These are phyloP conservation scores for Botrytis fabae DNA, from an alignment of 2,329 filamentous ascomycete genomes.

Conservation along the genomic window DNA sequence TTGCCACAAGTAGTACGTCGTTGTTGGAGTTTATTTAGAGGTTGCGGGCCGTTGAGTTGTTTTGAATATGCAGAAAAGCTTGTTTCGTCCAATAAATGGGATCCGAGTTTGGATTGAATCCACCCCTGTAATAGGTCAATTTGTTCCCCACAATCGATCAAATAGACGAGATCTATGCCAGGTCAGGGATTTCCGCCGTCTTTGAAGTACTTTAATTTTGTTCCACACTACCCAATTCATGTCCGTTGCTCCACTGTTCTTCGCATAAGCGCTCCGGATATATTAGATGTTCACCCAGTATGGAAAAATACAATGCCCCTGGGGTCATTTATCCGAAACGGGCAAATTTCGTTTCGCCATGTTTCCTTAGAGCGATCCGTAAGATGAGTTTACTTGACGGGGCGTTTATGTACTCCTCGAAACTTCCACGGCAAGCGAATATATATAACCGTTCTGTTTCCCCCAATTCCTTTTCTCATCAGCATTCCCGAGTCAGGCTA, in stretches of 20 bases:
- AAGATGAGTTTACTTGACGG: background rate
- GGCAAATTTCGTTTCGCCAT: slow-evolving; percentile 18
- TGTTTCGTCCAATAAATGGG: slow-evolving; percentile 3
- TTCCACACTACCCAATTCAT: background rate
- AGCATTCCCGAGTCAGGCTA: slow-evolving; percentile 11
- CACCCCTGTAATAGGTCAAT: background rate
- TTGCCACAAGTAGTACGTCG: background rate
- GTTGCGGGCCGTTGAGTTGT: background rate
- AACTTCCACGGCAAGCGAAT: background rate
- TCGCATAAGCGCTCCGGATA: slow-evolving; percentile 15
- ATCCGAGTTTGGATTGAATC: background rate
- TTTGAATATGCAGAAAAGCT: slow-evolving; percentile 8
- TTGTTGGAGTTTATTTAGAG: background rate
- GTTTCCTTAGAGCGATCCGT: background rate
- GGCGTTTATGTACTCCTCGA: slow-evolving; percentile 4
- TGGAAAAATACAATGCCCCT: slow-evolving; percentile 8
- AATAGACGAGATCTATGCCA: slow-evolving; percentile 15
- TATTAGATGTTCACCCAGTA: slow-evolving; percentile 6
- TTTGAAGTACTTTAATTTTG: slow-evolving; percentile 8
- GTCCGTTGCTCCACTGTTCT: slow-evolving; percentile 8
- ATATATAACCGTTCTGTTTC: slow-evolving; percentile 11
- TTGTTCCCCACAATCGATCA: background rate
- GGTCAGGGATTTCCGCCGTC: background rate
- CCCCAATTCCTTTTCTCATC: background rate
- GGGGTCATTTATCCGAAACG: slow-evolving; percentile 21